These are phyloP conservation scores for Claviceps quebecensis DNA, from an alignment of 2,329 filamentous ascomycete genomes.

Conservation along the genomic window DNA sequence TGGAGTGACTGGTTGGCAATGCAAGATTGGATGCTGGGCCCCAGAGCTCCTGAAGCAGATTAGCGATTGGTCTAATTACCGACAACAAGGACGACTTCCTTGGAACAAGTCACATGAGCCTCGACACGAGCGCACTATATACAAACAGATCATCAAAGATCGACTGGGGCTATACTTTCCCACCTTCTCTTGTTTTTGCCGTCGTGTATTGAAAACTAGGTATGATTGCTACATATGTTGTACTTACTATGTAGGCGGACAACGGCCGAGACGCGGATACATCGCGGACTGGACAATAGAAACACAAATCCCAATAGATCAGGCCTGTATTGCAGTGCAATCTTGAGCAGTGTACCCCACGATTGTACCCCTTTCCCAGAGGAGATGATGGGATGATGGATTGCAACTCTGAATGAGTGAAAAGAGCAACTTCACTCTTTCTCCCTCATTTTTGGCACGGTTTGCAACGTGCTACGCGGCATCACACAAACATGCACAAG, in stretches of 20 bases:
- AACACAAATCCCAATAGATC: not conserved
- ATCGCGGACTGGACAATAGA: not conserved
- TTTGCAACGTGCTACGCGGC: no score
- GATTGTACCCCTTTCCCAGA: not conserved
- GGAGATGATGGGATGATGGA: no score
- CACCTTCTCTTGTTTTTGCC: not conserved
- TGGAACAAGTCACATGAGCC: no score
- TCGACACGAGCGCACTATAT: not conserved
- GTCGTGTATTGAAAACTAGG: not conserved
- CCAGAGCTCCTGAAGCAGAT: slow-evolving; percentile 44
- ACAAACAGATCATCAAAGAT: not conserved
- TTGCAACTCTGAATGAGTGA: no score
- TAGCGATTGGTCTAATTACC: not conserved
- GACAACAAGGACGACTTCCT: no score
- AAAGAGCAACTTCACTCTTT: no score
- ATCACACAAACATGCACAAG: not conserved
- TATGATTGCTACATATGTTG: no score
- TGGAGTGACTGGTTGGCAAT: slow-evolving; percentile 96
- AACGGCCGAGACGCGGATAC: not conserved
- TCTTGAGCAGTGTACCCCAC: not conserved
- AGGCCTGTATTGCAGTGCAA: not conserved
- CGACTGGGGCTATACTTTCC: not conserved
- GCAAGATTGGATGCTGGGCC: slow-evolving; percentile 98
- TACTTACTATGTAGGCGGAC: not conserved
- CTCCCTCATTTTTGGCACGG: no score